Evolutionary conservation across 2,329 filamentous ascomycete species (phyloP), one percentile per base, ranked within the genome.

Genomic region (Malbranchea cinnamomea): DNA sequence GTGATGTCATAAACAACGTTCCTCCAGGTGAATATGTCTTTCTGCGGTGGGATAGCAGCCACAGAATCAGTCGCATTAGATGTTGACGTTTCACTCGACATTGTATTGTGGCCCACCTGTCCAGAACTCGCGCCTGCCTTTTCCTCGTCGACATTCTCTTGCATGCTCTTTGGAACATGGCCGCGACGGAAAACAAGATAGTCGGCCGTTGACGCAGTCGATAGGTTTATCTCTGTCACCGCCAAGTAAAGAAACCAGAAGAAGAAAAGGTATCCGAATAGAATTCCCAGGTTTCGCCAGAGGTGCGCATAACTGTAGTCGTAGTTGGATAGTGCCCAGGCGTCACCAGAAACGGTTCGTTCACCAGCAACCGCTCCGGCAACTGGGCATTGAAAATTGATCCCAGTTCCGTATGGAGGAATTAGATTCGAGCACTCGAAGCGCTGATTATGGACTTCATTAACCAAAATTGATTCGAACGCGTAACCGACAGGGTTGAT

Each of bases 241-340:
- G 68, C 26, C 29, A 81, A 66, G 52, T 83, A 80, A 1, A 75
- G 40, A 3, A 52, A 34, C 54, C 74, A 67, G 54, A 81, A 80
- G 32, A 64, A 68, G 17, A 78, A 41, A 30, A 76, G 52, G 49
- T 81, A 79, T 0, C 50, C 75, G 10, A 74, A 46, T 2, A 81
- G 48, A 32, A 83, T 78, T 1, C 76, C 77, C 34, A 79, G 64
- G 44, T 82, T 81, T 6, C 76, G 57, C 74, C 74, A 78, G 3
- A 68, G 57, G 36, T 78, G 63, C 0, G 57, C 57, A 39, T 65
- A 67, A 9, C 54, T 61, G 47, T 78, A 79, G 6, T 52, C 44
- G 42, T 70, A 78, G 34, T 61, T 66, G 0, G 55, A 48, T 3
- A 56, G 46, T 4, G 79, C 69, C 39, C 69, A 80, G 1, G 62